Percentiles rank a stretch among this genome's conserved stretches.
These are phyloP conservation scores for Xylariaceae sp. DNA, from an alignment of 2,329 filamentous ascomycete genomes.

Conservation along the genomic window DNA sequence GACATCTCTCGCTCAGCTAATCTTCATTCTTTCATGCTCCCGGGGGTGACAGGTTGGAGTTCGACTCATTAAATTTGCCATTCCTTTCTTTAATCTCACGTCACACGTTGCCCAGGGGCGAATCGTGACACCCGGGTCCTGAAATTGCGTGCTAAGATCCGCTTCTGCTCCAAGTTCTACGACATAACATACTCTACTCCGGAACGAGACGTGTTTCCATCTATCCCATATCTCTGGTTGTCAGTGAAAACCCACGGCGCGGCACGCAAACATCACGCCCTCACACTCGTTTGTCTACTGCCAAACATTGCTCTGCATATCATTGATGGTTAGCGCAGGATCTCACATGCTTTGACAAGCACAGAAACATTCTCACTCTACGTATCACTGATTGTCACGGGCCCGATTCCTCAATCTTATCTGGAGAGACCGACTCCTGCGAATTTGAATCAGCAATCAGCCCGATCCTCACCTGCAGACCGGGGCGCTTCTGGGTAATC, in stretches of 20 bases:
- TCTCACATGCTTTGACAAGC: constrained; percentile 28
- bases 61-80: constrained; percentile 4
- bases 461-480: constrained; percentile 1
- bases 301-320: constrained; percentile 35
- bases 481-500: background rate
- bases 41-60: constrained; percentile 9
- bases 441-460: background rate
- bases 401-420: constrained; percentile 1
- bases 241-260: constrained; percentile 7
- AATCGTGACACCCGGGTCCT: constrained; percentile 16
- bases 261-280: constrained; percentile 3
- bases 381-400: constrained; percentile 6
- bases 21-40: constrained; percentile 3
- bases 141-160: constrained; percentile 22
- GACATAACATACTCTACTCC: constrained; percentile 37
- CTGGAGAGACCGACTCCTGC: background rate
- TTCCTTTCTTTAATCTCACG: constrained; percentile 2
- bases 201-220: constrained; percentile 32
- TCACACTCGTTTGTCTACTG: constrained; percentile 11
- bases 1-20: constrained; percentile 3
- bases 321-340: constrained; percentile 33
- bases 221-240: constrained; percentile 23
- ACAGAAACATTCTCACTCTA: constrained; percentile 12
- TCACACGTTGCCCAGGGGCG: constrained; percentile 12
- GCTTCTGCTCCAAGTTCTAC: constrained; percentile 28